Percentiles rank a stretch among this genome's conserved stretches.
Conservation (phyloP, 345 rosid genomes). For the Aquilaria sinensis region DNA sequence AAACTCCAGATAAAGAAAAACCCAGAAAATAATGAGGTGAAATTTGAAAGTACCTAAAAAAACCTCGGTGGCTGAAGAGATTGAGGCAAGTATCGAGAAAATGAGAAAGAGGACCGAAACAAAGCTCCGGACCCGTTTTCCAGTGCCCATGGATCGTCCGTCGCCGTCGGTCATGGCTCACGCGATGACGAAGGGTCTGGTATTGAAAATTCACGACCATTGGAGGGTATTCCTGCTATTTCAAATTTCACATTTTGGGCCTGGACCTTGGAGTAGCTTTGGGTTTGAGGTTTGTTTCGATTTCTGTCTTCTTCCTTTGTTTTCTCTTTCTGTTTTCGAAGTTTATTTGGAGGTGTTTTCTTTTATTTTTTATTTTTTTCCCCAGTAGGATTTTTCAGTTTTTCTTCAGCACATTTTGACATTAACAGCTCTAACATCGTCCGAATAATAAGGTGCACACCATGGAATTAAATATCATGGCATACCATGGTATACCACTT, state of each 20-base stretch:
- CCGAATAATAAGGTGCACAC: too few relatives aligned
- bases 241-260: background rate
- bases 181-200: constrained; percentile 19
- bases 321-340: too few relatives aligned
- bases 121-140: constrained; percentile 25
- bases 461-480: too few relatives aligned
- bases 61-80: constrained; percentile 25
- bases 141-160: constrained; percentile 32
- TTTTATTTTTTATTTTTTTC: too few relatives aligned
- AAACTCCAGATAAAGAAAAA: background rate
- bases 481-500: too few relatives aligned
- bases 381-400: too few relatives aligned
- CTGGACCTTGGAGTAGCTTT: background rate
- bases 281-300: background rate
- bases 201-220: constrained; percentile 18
- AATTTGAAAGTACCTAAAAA: constrained; percentile 31
- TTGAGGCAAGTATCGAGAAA: constrained; percentile 15
- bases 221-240: constrained; percentile 30
- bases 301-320: too few relatives aligned
- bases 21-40: background rate
- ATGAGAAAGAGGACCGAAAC: constrained; percentile 19
- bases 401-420: too few relatives aligned
- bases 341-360: too few relatives aligned
- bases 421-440: too few relatives aligned
- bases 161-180: background rate